Evolutionary conservation across 768 basidiomycete genomes (phyloP).

Genomic region (Collybiopsis confluens): DNA sequence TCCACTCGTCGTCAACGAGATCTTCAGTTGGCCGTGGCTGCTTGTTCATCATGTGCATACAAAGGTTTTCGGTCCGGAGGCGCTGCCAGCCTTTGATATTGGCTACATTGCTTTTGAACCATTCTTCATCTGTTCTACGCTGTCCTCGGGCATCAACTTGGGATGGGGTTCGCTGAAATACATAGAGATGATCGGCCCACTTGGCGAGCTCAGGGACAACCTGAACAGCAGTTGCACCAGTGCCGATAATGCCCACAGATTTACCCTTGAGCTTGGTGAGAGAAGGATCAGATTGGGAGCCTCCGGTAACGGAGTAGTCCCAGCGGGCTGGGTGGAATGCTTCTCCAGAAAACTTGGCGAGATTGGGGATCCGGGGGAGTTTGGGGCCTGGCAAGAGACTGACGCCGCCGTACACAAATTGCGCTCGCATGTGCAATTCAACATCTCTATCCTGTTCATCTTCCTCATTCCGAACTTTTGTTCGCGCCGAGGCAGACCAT

Average conservation of each 20-base stretch:
- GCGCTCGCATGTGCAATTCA: neutral
- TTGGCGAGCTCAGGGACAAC: slow-evolving; percentile 13
- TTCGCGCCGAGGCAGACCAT: neutral
- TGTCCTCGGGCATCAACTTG: slow-evolving; percentile 14
- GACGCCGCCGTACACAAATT: neutral
- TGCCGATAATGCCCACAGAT: slow-evolving; percentile 14
- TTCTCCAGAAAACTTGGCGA: slow-evolving; percentile 7
- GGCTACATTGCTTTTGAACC: slow-evolving; percentile 10
- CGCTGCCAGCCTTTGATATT: slow-evolving; percentile 11
- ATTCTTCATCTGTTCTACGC: slow-evolving; percentile 8
- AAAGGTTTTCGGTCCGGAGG: slow-evolving; percentile 9
- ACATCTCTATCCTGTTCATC: neutral
- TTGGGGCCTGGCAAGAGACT: slow-evolving; percentile 4
- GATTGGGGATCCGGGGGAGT: slow-evolving; percentile 8
- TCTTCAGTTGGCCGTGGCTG: slow-evolving; percentile 2
- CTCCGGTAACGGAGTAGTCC: slow-evolving; percentile 12
- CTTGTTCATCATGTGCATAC: neutral
- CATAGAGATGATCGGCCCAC: slow-evolving; percentile 13
- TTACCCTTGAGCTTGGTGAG: too few species aligned
- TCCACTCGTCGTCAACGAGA: slow-evolving; percentile 2
- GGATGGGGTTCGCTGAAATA: slow-evolving; percentile 17
- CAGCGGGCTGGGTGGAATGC: slow-evolving; percentile 15
- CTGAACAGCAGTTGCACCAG: slow-evolving; percentile 16
- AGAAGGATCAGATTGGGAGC: neutral
- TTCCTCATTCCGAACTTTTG: neutral